Conservation (phyloP, 768 basidiomycete genomes). For the Macrolepiota dolichaula region DNA sequence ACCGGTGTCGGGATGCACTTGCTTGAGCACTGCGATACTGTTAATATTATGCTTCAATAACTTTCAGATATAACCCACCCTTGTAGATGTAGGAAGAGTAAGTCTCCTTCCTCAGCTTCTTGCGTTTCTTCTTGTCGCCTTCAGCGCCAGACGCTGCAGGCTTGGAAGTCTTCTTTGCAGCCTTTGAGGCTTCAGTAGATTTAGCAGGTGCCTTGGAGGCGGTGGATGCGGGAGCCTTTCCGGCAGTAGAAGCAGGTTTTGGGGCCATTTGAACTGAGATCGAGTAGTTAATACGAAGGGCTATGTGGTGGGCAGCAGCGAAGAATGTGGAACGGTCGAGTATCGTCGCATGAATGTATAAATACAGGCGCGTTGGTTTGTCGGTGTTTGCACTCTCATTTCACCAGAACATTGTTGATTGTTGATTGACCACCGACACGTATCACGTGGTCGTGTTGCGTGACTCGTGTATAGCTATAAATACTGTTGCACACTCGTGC, state of each 20-base stretch:
- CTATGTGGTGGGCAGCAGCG: slow-evolving; percentile 21
- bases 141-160: slow-evolving; percentile 53
- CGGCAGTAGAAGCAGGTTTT: slow-evolving; percentile 79
- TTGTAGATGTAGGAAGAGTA: slow-evolving; percentile 96
- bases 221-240: slow-evolving; percentile 70
- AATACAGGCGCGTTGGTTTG: slow-evolving; percentile 12
- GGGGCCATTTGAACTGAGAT: slow-evolving; percentile 60
- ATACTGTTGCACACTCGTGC: slow-evolving; percentile 21
- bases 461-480: slow-evolving; percentile 28
- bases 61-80: slow-evolving; percentile 39
- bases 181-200: slow-evolving; percentile 58
- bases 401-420: slow-evolving; percentile 8
- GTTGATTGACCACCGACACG: slow-evolving; percentile 6
- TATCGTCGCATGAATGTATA: slow-evolving; percentile 2
- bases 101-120: slow-evolving; percentile 87
- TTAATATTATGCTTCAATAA: not conserved
- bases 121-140: slow-evolving; percentile 84
- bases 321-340: slow-evolving; percentile 5
- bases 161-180: slow-evolving; percentile 76
- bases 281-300: not conserved
- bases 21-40: slow-evolving; percentile 33
- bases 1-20: slow-evolving; percentile 98
- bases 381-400: slow-evolving; percentile 1
- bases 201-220: slow-evolving; percentile 74
- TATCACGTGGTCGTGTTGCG: not conserved